Conservation (phyloP, 2,329 filamentous ascomycete genomes). For the Neophaeococcomyces aloes region DNA sequence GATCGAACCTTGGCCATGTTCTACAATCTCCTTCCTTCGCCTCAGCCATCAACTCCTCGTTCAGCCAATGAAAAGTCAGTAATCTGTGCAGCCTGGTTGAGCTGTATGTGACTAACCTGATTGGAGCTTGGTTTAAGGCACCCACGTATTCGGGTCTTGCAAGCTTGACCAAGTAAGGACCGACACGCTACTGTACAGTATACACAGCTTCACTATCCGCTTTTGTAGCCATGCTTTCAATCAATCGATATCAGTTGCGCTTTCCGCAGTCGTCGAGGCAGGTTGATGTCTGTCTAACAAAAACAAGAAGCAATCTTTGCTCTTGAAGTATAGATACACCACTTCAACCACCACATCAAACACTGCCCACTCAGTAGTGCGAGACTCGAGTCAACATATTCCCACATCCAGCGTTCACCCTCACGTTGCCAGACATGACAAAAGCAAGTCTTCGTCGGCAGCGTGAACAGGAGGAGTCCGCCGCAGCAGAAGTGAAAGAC, state of each 20-base stretch:
- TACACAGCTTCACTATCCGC: no score
- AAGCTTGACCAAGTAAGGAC: no score
- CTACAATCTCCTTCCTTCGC: background rate
- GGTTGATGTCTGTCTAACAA: no score
- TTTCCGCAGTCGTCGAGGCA: no score
- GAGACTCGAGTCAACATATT: background rate
- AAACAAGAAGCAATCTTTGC: no score
- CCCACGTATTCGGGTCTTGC: background rate
- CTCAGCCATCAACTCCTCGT: background rate
- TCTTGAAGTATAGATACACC: no score
- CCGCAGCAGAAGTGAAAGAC: background rate
- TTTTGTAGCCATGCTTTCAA: no score
- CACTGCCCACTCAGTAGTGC: no score
- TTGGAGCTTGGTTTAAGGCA: constrained; percentile 1
- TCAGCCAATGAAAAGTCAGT: background rate
- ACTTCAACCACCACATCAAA: no score
- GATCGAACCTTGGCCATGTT: no score
- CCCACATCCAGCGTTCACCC: background rate
- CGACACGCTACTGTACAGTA: no score
- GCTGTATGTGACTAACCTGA: background rate
- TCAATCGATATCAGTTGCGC: no score
- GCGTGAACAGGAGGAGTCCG: constrained; percentile 1
- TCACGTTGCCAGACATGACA: background rate
- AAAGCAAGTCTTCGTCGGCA: constrained; percentile 7
- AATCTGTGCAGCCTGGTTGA: constrained; percentile 2